A percentile compares a stretch with the other conserved stretches of the same genome.
phyloP scores from a whole-genome alignment of 805 yeast species.

The Nakazawaea ishiwadae region DNA sequence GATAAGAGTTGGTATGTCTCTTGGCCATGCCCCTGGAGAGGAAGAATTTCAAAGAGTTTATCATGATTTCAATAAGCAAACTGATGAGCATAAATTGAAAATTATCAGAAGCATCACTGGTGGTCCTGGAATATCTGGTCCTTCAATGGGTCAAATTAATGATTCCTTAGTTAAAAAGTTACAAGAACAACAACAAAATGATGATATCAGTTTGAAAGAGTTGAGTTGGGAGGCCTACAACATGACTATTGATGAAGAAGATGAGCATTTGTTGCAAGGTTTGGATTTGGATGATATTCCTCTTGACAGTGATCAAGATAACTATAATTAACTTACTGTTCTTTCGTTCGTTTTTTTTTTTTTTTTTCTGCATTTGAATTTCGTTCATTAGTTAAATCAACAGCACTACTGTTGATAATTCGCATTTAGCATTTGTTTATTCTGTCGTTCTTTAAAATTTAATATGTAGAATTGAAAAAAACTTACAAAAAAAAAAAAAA shows the following conservation, averaged over 20 bases:
- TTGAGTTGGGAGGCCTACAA: constrained; percentile 16
- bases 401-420: too few species aligned
- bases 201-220: constrained; percentile 8
- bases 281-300: constrained; percentile 18
- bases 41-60: constrained; percentile 46
- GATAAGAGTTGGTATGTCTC: constrained; percentile 85
- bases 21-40: constrained; percentile 64
- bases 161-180: constrained; percentile 10
- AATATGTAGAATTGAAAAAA: too few species aligned
- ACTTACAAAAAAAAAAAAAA: too few species aligned
- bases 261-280: constrained; percentile 22
- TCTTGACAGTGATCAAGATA: too few species aligned
- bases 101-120: constrained; percentile 59
- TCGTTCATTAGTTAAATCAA: too few species aligned
- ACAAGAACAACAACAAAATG: not conserved
- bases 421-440: too few species aligned
- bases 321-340: too few species aligned
- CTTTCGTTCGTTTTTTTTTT: too few species aligned
- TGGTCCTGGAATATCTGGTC: constrained; percentile 26
- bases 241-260: constrained; percentile 13
- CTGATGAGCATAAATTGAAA: constrained; percentile 40
- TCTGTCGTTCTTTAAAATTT: too few species aligned
- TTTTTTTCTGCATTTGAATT: too few species aligned
- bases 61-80: constrained; percentile 39
- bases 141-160: constrained; percentile 11